Evolutionary conservation across 192 early-diverging fungal species (phyloP), one percentile per base, ranked within the genome.

Genomic region (Coemansia sp.): DNA sequence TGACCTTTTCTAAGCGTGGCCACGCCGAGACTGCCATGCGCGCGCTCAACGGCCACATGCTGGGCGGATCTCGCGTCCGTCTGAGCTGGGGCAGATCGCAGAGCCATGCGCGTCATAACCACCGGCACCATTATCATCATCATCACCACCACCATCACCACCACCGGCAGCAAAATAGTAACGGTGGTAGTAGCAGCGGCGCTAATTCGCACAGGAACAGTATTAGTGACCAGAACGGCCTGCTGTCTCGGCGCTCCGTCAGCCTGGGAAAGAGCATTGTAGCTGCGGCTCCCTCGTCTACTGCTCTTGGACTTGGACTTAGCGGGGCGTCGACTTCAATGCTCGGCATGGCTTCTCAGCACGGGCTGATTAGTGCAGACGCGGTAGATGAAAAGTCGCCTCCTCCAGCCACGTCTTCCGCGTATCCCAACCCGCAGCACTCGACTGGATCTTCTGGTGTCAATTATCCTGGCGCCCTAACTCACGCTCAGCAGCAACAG

Each of bases 1-100:
- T 99, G 36, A 93, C 94, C 61, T 99, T 89, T 78, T 89, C 89
- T 33, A 89, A 93, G 69, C 86, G 93, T 18, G 86, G 89, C 40
- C 87, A 88, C 72, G 97, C 97, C 31, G 96, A 96, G 75, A 86
- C 89, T 70, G 96, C 97, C 13, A 95, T 99, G 72, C 86, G 88
- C 57, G 89, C 94, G 66, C 91, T 99, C 89, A 93, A 96, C 75
- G 94, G 94, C 22, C 91, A 90, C 75, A 84, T 89, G 62, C 90
- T 99, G 65, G 95, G 95, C 49, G 88, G 88, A 13, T 87, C 88
- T 15, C 86, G 87, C 50, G 85, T 92, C 31, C 87, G 91, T 24
- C 72, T 92, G 46, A 90, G 90, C 50, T 93, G 92, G 92, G 92
- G 92, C 41, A 87, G 89, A 18, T 79, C 78, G 24, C 80, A 83